Evolutionary conservation across 495 filamentous ascomycete species (phyloP).

Genomic region (Darksidea phi): DNA sequence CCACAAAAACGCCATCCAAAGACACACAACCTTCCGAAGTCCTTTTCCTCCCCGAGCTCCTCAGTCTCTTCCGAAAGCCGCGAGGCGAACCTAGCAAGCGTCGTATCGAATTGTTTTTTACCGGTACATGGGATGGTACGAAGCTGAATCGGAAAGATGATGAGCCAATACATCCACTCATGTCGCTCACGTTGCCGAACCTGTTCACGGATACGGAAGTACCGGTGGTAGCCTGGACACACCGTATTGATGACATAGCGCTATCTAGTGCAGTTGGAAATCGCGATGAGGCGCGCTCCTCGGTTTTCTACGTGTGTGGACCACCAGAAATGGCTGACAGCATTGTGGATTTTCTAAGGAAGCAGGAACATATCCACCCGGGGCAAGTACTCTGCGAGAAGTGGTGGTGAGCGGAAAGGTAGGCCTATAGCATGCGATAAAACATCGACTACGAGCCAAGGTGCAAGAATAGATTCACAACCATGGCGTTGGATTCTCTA

Average conservation of each 20-base stretch:
- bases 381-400: constrained; percentile 74
- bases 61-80: constrained; percentile 22
- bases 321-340: constrained; percentile 78
- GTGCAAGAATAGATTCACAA: too few relatives aligned
- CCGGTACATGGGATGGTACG: constrained; percentile 12
- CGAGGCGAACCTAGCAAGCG: not conserved
- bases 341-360: constrained; percentile 57
- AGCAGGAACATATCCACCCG: constrained; percentile 53
- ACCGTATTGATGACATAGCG: constrained; percentile 6
- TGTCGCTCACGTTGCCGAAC: not conserved
- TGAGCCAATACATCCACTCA: not conserved
- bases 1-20: constrained; percentile 33
- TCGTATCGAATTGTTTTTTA: constrained; percentile 33
- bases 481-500: too few relatives aligned
- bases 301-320: constrained; percentile 77
- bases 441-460: too few relatives aligned
- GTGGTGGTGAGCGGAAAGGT: constrained; percentile 65
- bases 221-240: constrained; percentile 40
- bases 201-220: not conserved
- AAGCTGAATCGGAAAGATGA: not conserved
- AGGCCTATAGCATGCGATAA: not conserved
- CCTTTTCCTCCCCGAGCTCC: constrained; percentile 41
- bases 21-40: constrained; percentile 21
- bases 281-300: constrained; percentile 46
- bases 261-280: constrained; percentile 44